Percentiles rank a stretch among this genome's conserved stretches.
phyloP scores from a whole-genome alignment of 768 basidiomycete genomes.

The Termitomyces sp. region DNA sequence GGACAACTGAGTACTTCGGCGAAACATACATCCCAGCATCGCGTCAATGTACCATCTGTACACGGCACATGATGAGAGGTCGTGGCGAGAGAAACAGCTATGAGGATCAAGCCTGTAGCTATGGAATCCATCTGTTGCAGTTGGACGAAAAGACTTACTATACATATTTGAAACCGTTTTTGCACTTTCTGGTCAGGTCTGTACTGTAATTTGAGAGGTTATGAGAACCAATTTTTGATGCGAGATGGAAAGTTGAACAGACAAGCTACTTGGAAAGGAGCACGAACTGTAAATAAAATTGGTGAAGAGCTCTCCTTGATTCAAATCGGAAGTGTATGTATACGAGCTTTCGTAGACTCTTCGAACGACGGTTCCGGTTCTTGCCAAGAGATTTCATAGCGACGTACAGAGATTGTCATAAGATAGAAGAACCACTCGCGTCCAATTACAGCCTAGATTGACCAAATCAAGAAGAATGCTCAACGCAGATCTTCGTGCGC shows the following conservation, averaged over 20 bases:
- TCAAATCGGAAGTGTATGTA: background rate
- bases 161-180: background rate
- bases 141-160: background rate
- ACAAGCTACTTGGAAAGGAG: background rate
- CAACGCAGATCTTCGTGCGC: background rate
- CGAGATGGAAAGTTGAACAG: background rate
- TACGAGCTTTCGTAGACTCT: background rate
- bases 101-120: background rate
- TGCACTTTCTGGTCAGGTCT: background rate
- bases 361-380: background rate
- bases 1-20: background rate
- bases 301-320: background rate
- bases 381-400: background rate
- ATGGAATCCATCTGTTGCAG: background rate
- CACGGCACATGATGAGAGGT: background rate
- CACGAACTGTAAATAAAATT: background rate
- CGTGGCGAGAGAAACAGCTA: background rate
- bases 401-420: background rate
- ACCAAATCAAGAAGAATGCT: background rate
- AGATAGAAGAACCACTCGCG: background rate
- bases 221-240: background rate
- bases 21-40: background rate
- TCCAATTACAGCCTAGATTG: background rate
- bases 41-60: background rate
- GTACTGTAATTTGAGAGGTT: background rate